These are phyloP conservation scores for Nakataea oryzae DNA, from an alignment of 2,329 filamentous ascomycete species.

Conservation along the genomic window DNA sequence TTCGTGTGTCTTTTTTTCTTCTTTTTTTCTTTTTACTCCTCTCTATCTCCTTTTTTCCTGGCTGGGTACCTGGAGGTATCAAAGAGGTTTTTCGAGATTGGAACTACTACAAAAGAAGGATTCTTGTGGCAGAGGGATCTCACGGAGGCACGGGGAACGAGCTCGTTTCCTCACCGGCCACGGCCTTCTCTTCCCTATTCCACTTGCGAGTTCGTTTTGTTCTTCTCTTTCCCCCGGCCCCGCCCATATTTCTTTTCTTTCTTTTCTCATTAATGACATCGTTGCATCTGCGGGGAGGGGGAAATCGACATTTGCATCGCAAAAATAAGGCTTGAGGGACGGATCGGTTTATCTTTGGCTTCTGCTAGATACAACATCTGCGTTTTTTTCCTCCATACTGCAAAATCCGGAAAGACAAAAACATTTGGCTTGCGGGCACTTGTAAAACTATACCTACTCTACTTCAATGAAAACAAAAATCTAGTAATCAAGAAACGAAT, in stretches of 20 bases:
- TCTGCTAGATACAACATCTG: background rate
- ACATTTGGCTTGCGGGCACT: background rate
- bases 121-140: background rate
- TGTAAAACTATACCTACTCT: background rate
- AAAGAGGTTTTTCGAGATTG: background rate
- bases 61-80: background rate
- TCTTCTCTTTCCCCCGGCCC: background rate
- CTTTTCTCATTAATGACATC: background rate
- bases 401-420: constrained; percentile 1
- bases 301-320: background rate
- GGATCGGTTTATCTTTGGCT: background rate
- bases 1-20: background rate
- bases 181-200: background rate
- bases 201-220: background rate
- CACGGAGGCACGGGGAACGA: background rate
- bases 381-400: background rate
- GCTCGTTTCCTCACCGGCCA: background rate
- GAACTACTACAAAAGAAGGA: background rate
- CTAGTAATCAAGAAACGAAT: background rate
- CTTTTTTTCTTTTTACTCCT: background rate
- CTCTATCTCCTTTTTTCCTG: no score
- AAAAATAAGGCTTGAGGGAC: background rate
- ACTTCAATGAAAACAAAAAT: background rate
- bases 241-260: background rate
- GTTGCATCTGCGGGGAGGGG: background rate